These are phyloP conservation scores for Shiraia bambusicola DNA, from an alignment of 2,329 filamentous ascomycete genomes.

Conservation along the genomic window DNA sequence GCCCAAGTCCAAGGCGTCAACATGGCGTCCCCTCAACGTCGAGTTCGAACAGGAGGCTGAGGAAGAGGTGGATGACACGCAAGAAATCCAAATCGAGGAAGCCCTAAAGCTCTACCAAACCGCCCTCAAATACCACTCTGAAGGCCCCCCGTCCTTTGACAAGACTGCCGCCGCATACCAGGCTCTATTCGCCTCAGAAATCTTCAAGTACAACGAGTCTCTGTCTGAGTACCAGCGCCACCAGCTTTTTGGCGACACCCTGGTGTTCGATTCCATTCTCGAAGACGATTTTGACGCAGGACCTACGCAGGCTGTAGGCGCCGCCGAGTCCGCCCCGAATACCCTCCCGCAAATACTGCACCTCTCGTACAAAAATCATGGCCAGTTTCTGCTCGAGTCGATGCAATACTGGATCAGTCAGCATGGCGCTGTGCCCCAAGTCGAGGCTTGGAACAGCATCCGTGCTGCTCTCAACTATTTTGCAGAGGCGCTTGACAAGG, in stretches of 20 bases:
- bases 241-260: conserved; percentile 52
- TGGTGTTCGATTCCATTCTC: conserved; percentile 47
- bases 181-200: conserved; percentile 83
- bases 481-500: conserved; percentile 63
- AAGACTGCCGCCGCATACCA: conserved; percentile 81
- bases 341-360: conserved; percentile 88
- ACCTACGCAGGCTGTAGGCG: conserved; percentile 54
- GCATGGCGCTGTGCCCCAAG: conserved; percentile 40
- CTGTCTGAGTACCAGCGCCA: conserved; percentile 79
- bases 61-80: conserved; percentile 91
- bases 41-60: conserved; percentile 88
- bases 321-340: conserved; percentile 73
- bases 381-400: conserved; percentile 83
- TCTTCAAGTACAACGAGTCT: conserved; percentile 89
- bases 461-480: conserved; percentile 53
- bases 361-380: conserved; percentile 92
- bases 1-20: conserved; percentile 32
- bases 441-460: conserved; percentile 25
- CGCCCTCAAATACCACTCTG: conserved; percentile 86
- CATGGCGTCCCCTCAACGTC: conserved; percentile 88
- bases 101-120: conserved; percentile 91
- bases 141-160: conserved; percentile 73
- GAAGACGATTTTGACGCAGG: conserved; percentile 43
- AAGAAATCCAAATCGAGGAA: conserved; percentile 96
- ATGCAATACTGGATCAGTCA: conserved; percentile 56